Evolutionary conservation across 331 rosid genomes (phyloP).

Genomic region (Malus hybrid): DNA sequence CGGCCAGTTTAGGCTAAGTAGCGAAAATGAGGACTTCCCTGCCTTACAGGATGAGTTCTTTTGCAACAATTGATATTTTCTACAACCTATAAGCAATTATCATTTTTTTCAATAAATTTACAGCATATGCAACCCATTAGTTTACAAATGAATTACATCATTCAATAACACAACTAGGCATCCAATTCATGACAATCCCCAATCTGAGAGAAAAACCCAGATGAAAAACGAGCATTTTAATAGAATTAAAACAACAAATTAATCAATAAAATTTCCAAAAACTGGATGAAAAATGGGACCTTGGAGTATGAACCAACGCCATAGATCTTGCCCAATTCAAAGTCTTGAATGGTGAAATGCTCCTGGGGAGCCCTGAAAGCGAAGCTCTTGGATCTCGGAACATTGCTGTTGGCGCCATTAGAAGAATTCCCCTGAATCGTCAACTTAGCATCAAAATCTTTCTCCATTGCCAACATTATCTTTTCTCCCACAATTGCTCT

Average conservation of each 20-base stretch:
- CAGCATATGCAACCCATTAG: neutral
- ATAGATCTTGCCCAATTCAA: constrained; percentile 97
- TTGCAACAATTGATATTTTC: neutral
- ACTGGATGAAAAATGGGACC: constrained; percentile 24
- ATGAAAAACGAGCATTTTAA: neutral
- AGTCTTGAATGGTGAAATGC: constrained; percentile 80
- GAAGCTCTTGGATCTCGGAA: constrained; percentile 85
- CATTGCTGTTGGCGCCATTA: constrained; percentile 28
- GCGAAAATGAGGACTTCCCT: neutral
- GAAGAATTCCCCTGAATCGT: constrained; percentile 66
- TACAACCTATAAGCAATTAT: neutral
- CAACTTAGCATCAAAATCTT: constrained; percentile 94
- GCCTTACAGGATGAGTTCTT: neutral
- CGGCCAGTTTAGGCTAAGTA: neutral
- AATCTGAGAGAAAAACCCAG: neutral
- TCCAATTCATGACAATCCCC: too few species aligned
- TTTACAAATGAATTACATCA: neutral
- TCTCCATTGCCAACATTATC: constrained; percentile 94
- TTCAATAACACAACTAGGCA: neutral
- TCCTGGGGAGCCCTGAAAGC: constrained; percentile 98
- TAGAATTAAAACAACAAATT: neutral
- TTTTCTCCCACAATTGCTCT: constrained; percentile 4
- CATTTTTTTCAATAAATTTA: neutral
- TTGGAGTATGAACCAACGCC: constrained; percentile 99
- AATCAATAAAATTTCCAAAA: neutral